phyloP scores from a whole-genome alignment of 352 stramenopile genomes.

The Aphanomyces invadans region DNA sequence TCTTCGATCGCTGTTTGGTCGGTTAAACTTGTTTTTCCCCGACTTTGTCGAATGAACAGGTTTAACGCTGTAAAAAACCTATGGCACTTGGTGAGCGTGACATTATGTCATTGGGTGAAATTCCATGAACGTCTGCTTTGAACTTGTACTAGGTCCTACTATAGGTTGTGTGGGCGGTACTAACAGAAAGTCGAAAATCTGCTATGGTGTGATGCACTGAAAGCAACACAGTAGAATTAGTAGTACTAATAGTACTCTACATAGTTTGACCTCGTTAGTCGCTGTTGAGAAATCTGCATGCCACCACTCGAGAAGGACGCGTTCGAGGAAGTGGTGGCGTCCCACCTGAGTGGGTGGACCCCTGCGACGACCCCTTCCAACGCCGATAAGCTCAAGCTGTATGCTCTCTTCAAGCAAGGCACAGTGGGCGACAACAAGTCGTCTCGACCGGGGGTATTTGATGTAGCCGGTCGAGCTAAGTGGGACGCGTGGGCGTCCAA shows the following conservation, averaged over 20 bases:
- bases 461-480: slow-evolving; percentile 83
- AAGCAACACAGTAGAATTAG: not conserved
- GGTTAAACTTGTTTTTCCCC: not conserved
- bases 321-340: not conserved
- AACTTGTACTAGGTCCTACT: no score
- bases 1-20: not conserved
- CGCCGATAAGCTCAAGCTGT: slow-evolving; percentile 85
- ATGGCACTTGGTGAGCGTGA: not conserved
- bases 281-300: not conserved
- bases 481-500: slow-evolving; percentile 83
- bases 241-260: not conserved
- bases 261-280: not conserved
- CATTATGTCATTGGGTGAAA: not conserved
- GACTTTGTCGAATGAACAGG: not conserved
- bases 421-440: slow-evolving; percentile 83
- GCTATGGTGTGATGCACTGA: no score
- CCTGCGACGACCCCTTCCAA: slow-evolving; percentile 33
- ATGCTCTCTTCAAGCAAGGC: slow-evolving; percentile 86
- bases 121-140: not conserved
- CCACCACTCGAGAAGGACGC: not conserved
- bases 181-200: not conserved
- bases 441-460: slow-evolving; percentile 76
- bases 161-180: not conserved
- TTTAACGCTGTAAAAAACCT: not conserved
- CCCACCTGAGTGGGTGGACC: slow-evolving; percentile 25